phyloP scores from a whole-genome alignment of 2,329 filamentous ascomycete species.

The Fusarium lyarnte region DNA sequence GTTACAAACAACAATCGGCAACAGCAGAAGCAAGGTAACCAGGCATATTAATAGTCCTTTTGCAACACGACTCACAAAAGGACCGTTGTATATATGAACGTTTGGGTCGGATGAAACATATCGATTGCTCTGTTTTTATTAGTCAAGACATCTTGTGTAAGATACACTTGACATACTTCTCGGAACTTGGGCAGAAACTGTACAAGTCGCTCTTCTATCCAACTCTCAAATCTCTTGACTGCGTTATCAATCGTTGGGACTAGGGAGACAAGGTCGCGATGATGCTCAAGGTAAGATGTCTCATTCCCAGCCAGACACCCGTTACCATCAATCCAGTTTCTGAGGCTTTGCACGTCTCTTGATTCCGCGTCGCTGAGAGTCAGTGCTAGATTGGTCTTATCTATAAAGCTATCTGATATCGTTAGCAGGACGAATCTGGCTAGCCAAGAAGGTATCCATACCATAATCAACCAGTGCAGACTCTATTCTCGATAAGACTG shows the following conservation, averaged over 20 bases:
- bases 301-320: not conserved
- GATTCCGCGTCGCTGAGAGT: not conserved
- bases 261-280: not conserved
- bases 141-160: no score
- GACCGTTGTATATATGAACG: not conserved
- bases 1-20: constrained; percentile 4
- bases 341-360: not conserved
- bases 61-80: not conserved
- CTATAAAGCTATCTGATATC: not conserved
- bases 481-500: not conserved
- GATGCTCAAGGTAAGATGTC: not conserved
- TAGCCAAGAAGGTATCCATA: fast-evolving
- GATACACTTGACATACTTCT: not conserved
- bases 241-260: not conserved
- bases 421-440: fast-evolving
- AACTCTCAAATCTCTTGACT: not conserved
- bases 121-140: not conserved
- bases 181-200: not conserved
- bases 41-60: not conserved
- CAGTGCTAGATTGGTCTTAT: not conserved
- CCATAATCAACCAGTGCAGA: not conserved
- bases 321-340: not conserved
- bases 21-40: not conserved
- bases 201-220: not conserved
- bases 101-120: not conserved